Conservation (phyloP, 2,329 filamentous ascomycete species). For the Monosporascus sp. region DNA sequence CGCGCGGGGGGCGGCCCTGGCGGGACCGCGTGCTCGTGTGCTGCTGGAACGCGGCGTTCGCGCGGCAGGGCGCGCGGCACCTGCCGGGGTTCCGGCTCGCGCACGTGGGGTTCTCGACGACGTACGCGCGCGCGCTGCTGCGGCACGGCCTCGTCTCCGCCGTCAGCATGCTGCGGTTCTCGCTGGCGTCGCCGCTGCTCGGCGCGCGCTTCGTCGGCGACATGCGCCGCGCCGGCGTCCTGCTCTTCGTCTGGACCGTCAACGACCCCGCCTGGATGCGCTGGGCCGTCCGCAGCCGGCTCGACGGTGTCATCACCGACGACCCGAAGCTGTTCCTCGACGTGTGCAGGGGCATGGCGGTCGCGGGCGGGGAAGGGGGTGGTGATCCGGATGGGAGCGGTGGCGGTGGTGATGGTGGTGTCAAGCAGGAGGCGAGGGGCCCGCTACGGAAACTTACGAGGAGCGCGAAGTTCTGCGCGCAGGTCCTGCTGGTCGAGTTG, state of each 20-base stretch:
- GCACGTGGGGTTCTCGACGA: conserved; percentile 62
- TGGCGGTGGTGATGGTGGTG: background rate
- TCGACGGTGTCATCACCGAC: conserved; percentile 85
- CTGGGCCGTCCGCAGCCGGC: conserved; percentile 62
- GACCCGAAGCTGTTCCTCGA: conserved; percentile 65
- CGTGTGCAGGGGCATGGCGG: conserved; percentile 39
- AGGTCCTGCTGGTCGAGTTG: conserved; percentile 8
- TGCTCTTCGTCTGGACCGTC: conserved; percentile 79
- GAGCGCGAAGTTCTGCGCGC: background rate
- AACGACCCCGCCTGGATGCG: conserved; percentile 75
- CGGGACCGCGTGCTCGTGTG: conserved; percentile 69
- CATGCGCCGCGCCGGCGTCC: conserved; percentile 48
- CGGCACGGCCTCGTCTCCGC: conserved; percentile 55
- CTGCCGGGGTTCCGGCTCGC: conserved; percentile 59
- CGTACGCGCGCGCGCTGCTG: conserved; percentile 69
- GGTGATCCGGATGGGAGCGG: conserved; percentile 1
- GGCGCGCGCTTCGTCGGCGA: conserved; percentile 63
- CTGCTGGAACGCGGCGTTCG: conserved; percentile 72
- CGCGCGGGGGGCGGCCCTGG: conserved; percentile 54
- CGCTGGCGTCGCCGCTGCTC: conserved; percentile 60
- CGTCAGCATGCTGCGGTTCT: conserved; percentile 71
- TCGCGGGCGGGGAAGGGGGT: background rate
- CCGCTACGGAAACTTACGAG: background rate
- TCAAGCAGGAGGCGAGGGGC: background rate
- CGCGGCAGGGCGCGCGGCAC: conserved; percentile 56